Percentiles rank a stretch among this genome's conserved stretches.
Evolutionary conservation across 306 rosid genomes (phyloP).

Genomic region (Senna siamea): DNA sequence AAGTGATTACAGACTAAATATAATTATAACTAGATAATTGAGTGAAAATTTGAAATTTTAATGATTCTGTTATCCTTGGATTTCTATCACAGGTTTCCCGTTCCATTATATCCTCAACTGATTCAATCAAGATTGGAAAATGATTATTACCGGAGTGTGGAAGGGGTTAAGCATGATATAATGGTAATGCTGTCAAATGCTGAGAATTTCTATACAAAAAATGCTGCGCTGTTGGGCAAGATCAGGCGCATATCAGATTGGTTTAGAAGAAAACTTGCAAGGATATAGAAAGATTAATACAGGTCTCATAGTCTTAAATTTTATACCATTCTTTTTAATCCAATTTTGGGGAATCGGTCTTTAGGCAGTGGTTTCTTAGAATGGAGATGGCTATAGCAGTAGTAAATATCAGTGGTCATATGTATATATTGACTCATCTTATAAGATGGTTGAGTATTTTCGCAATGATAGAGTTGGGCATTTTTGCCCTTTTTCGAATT

Average conservation of each 20-base stretch:
- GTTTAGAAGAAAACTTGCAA: conserved; percentile 63
- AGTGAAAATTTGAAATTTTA: conserved; percentile 3
- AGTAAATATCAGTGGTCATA: conserved; percentile 36
- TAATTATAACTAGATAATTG: neutral
- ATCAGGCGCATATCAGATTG: conserved; percentile 49
- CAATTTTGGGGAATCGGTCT: conserved; percentile 45
- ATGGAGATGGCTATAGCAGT: conserved; percentile 41
- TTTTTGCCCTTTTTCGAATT: neutral
- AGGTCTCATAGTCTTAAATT: conserved; percentile 41
- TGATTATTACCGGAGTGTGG: conserved; percentile 72
- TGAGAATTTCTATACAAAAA: conserved; percentile 43
- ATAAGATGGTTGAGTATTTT: conserved; percentile 2
- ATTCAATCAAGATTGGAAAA: conserved; percentile 62
- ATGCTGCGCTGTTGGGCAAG: conserved; percentile 41
- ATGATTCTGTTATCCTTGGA: conserved; percentile 33
- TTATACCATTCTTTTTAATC: conserved; percentile 50
- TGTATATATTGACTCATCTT: conserved; percentile 31
- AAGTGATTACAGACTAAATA: neutral
- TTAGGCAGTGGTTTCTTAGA: conserved; percentile 37
- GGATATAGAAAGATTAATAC: conserved; percentile 49
- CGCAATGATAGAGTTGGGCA: conserved; percentile 16
- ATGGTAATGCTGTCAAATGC: conserved; percentile 63
- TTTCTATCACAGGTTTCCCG: conserved; percentile 66
- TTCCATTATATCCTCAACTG: conserved; percentile 67
- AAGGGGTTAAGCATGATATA: conserved; percentile 75